Evolutionary conservation across 1,139 yeast species (phyloP).

Genomic region (Sugiyamaella castrensis): DNA sequence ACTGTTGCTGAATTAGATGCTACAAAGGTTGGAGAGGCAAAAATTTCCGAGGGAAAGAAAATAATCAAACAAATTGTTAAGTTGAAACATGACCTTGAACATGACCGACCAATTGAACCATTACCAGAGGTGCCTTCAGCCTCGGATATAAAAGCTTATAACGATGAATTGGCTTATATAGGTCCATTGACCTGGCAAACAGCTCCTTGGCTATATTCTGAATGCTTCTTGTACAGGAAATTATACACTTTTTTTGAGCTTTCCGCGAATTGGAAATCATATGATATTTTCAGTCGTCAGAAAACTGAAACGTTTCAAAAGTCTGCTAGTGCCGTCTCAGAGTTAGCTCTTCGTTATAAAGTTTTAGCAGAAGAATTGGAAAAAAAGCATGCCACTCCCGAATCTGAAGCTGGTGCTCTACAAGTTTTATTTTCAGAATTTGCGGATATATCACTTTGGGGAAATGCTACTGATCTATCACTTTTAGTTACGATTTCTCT

Average conservation of each 20-base stretch:
- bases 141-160: constrained; percentile 36
- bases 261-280: constrained; percentile 49
- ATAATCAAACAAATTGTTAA: constrained; percentile 39
- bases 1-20: constrained; percentile 32
- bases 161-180: constrained; percentile 43
- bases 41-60: constrained; percentile 37
- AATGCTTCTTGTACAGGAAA: constrained; percentile 76
- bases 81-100: constrained; percentile 36
- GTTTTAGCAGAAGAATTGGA: constrained; percentile 44
- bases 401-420: constrained; percentile 51
- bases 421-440: constrained; percentile 57
- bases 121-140: constrained; percentile 26
- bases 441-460: constrained; percentile 90
- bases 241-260: constrained; percentile 49
- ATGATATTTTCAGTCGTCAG: constrained; percentile 68
- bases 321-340: constrained; percentile 75
- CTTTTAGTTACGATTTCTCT: constrained; percentile 62
- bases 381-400: constrained; percentile 30
- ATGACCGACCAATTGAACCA: constrained; percentile 30
- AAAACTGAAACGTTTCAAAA: constrained; percentile 74
- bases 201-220: constrained; percentile 92
- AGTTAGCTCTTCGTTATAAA: constrained; percentile 69
- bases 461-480: constrained; percentile 94
- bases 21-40: constrained; percentile 29
- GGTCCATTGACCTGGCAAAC: constrained; percentile 60